Evolutionary conservation across 768 basidiomycete species (phyloP), one percentile per base, ranked within the genome.

Genomic region (Pleurotus djamor): DNA sequence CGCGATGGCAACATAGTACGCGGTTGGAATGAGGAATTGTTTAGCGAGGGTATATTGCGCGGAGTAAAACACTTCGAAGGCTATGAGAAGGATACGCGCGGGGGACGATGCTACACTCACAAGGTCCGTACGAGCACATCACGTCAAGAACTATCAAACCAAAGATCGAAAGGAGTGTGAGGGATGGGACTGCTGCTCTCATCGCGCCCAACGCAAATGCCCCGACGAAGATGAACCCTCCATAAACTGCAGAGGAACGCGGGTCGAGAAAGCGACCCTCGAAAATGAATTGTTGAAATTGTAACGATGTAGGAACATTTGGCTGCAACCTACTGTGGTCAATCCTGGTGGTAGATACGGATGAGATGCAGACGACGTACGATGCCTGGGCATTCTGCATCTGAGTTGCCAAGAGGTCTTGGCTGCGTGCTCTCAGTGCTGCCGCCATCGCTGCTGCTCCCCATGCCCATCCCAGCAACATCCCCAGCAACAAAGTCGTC

Each of bases 401-500:
- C 50, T 77, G 75, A 17, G 67, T 64, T 5, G 70, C 72, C 6
- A 79, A 64, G 9, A 77, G 66, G 14, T 70, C 56, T 35, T 71
- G 67, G 59, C 72, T 74, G 52, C 77, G 69, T 1, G 70, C 76
- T 50, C 73, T 65, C 21, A 74, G 63, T 4, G 71, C 76, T 7
- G 79, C 71, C 4, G 73, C 77, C 77, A 79, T 81, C 0, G 74
- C 73, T 12, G 76, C 79, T 50, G 64, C 70, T 28, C 76, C 78
- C 74, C 78, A 78, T 16, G 76, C 80, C 80, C 80, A 80, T 14
- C 79, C 79, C 32, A 78, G 45, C 16, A 77, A 61, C 75, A 81
- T 77, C 0, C 79, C 77, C 5, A 84, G 13, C 28, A 81, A 61
- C 41, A 86, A 62, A 0, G 78, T 83, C 21, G 37, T 9, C 1